Base-by-base conservation (phyloP, 768 basidiomycete species). In the Podaxis pistillaris region DNA sequence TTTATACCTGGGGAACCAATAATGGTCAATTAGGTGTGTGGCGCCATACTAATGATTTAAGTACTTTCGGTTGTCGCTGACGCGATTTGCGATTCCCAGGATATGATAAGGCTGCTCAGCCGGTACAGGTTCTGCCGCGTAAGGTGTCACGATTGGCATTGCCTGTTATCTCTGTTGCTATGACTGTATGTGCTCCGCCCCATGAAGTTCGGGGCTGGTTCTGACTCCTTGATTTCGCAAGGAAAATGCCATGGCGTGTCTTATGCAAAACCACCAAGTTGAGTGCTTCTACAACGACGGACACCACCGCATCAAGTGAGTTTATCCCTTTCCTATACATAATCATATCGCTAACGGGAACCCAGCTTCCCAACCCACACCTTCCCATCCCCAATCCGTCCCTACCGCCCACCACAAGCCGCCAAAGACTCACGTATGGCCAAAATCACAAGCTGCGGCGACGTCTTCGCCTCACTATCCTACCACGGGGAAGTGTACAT, bases 1-100 rank as follows among this genome's bases (percentile, higher is more conserved):
- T 94, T 1, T 95, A 83, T 72, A 94, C 93, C 0, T 98, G 95
- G 95, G 97, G 97, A 0, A 92, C 89, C 26, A 97, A 98, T 73
- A 83, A 81, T 46, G 97, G 97, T 0, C 97, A 99, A 72, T 81
- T 98, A 3, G 96, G 95, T 87, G 64, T 58, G 81, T 69, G 26
- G 40, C 37, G 44, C n/a, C 15, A 28, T 41, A 9, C 30, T 33
- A 41, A 30, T 22, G 22, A 58, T 17, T 22, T 38, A 7, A 30
- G 28, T 6, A 37, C 28, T 19, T 26, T 36, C 8, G 17, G 22
- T 33, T 41, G 8, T 36, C 38, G 19, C 36, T 53, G 56, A 51
- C 19, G 24, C 37, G 40, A 8, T 11, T 62, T 22, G 22, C n/a
- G n/a, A n/a, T n/a, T n/a, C n/a, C n/a, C n/a, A 91, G 91, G 93